Evolutionary conservation across 2,329 filamentous ascomycete genomes (phyloP), one percentile per base, ranked within the genome.

Genomic region (Diaporthe sp.): DNA sequence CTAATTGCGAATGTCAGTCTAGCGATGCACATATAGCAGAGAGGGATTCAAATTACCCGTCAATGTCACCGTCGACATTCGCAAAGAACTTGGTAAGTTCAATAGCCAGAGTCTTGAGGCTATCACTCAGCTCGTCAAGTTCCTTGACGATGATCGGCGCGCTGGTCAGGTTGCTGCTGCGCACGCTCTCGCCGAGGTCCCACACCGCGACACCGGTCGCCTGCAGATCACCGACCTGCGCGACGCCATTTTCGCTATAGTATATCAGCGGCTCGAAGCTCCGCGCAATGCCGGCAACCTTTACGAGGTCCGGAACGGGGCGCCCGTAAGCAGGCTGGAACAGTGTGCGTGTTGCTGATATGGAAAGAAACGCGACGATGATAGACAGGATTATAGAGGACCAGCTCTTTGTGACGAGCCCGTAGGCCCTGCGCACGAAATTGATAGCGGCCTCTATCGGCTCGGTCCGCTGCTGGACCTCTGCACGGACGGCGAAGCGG

Each of bases 181-280:
- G 91, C 73, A 98, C 94, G 77, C 93, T 97, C 87, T 98, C 96
- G 74, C 95, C 94, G 8, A 98, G 88, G 82, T 98, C 96, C 94
- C 96, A 98, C 35, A 98, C 95, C 0, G 96, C 96, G 42, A 97
- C 93, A 57, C 95, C 95, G 0, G 96, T 98, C 72, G 97, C 95
- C 83, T 97, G 95, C 66, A 98, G 86, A 77, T 97, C 95, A 74
- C 93, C 92, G 54, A 98, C 95, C 81, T 98, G 95, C 50, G 92
- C 90, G 57, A 95, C 92, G 12, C 95, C 95, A 81, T 96, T 94
- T 80, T 98, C 95, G 0, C 95, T 97, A 82, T 97, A 98, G 85
- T 97, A 97, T 76, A 98, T 97, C 58, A 98, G 89, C 8, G 96
- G 96, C 82, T 98, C 96, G 80, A 98, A 97, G 13, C 95, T 95